phyloP scores from a whole-genome alignment of 805 yeast species.

The Ogataea henricii region DNA sequence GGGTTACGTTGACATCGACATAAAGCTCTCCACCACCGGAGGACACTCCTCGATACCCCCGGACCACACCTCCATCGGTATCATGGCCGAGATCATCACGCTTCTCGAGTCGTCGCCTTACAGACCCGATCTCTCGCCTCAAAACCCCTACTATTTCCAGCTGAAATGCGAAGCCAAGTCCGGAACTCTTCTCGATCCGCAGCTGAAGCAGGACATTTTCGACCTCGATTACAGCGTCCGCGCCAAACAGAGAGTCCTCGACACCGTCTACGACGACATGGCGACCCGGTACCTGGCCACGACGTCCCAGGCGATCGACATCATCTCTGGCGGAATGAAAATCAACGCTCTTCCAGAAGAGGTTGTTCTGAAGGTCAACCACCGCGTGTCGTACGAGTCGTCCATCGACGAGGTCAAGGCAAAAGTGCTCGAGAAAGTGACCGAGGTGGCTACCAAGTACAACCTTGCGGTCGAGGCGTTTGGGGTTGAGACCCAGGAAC shows the following conservation, averaged over 20 bases:
- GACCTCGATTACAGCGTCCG: background rate
- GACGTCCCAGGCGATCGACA: background rate
- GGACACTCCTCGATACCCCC: background rate
- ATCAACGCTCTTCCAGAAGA: slow-evolving; percentile 3
- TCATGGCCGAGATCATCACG: slow-evolving; percentile 1
- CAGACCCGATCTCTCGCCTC: background rate
- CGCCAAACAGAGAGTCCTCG: slow-evolving; percentile 1
- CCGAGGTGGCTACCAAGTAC: background rate
- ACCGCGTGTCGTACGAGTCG: background rate
- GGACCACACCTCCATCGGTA: background rate
- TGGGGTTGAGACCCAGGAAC: background rate
- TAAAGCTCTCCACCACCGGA: background rate
- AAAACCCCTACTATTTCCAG: background rate
- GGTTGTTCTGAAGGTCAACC: background rate
- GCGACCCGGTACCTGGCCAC: background rate
- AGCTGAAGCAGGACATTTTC: background rate
- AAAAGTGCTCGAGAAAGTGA: background rate
- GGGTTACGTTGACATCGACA: background rate
- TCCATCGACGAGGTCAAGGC: slow-evolving; percentile 1
- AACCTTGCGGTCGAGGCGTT: background rate
- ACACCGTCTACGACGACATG: background rate
- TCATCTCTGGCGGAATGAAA: background rate
- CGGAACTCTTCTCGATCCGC: background rate
- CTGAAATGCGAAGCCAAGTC: background rate
- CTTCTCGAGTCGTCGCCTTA: background rate